Base-by-base conservation (phyloP, 2,329 filamentous ascomycete genomes). In the Colletotrichum liaoningense region DNA sequence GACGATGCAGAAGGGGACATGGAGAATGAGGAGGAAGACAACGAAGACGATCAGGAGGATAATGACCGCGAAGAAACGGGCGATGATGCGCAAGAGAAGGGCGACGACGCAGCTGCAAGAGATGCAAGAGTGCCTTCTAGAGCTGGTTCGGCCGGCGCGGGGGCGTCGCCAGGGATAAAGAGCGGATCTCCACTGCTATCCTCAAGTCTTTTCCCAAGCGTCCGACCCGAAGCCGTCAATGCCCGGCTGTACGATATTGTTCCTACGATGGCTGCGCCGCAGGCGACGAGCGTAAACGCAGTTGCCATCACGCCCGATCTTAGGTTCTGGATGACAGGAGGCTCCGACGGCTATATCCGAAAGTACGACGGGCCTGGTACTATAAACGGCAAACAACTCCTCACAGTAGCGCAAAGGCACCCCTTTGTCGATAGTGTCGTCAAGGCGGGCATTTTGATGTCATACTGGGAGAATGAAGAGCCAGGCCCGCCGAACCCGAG, bases 391-490 rank as follows among this genome's bases (percentile, higher is more conserved):
- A 98, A 98, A 84, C 90, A 97, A 42, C 92, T 96, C 74, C 86
- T 99, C 78, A 99, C 97, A 0, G 97, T 99, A 6, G 97, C 97
- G 38, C 97, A 99, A 84, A 89, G 94, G 62, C 97, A 99, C 80
- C 97, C 97, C 0, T 99, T 98, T 79, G 97, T 99, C 54, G 97
- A 99, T 81, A 98, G 94, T 78, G 97, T 99, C 56, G 94, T 95
- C 69, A 99, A 99, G 83, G 95, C 96, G 2, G 97, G 95, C 1
- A 94, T 98, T 6, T 85, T 98, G 63, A 92, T 98, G 89, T 97
- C 94, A 64, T 99, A 99, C 82, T 99, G 97, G 97, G 97, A 98
- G 82, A 99, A 98, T 79, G 95, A 98, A 81, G 96, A 99, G 80
- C 90, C 91, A 2, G 76, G 84, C 3, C 80, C 79, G 1, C 81